phyloP scores from a whole-genome alignment of 2,329 filamentous ascomycete genomes.

The Paraphaeosphaeria sporulosa region DNA sequence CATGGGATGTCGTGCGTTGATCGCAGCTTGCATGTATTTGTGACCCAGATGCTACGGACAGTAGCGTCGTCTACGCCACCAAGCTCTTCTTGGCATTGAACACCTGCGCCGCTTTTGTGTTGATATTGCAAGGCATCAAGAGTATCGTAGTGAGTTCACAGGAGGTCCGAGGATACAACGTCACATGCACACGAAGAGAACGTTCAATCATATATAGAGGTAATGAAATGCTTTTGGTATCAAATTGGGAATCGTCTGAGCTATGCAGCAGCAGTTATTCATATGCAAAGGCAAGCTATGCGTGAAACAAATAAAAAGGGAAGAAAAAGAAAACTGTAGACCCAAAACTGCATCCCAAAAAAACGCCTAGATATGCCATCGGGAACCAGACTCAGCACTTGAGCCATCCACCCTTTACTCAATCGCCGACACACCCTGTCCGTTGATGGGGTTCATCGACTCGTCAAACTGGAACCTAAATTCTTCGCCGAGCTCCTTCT shows the following conservation, averaged over 20 bases:
- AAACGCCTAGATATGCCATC: slow-evolving; percentile 9
- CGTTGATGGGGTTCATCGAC: slow-evolving; percentile 71
- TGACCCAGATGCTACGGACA: no score
- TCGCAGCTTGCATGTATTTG: background rate
- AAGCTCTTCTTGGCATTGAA: no score
- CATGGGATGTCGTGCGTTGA: background rate
- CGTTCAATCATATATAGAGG: background rate
- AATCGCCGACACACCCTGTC: slow-evolving; percentile 61
- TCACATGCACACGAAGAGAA: background rate
- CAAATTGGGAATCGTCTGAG: slow-evolving; percentile 17
- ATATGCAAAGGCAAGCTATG: slow-evolving; percentile 17
- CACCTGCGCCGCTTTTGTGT: no score
- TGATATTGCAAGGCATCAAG: no score
- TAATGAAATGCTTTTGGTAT: slow-evolving; percentile 17
- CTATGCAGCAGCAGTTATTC: slow-evolving; percentile 6
- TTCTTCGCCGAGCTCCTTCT: slow-evolving; percentile 74
- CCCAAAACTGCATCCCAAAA: background rate
- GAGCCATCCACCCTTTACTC: slow-evolving; percentile 53
- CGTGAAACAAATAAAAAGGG: slow-evolving; percentile 3
- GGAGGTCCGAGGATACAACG: background rate
- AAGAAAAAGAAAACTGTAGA: background rate
- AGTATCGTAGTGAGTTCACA: no score
- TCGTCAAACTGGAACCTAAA: slow-evolving; percentile 78
- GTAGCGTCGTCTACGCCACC: no score
- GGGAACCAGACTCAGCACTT: slow-evolving; percentile 11